Evolutionary conservation across 495 filamentous ascomycete genomes (phyloP), one percentile per base, ranked within the genome.

Genomic region (Hypoxylon cercidicola): DNA sequence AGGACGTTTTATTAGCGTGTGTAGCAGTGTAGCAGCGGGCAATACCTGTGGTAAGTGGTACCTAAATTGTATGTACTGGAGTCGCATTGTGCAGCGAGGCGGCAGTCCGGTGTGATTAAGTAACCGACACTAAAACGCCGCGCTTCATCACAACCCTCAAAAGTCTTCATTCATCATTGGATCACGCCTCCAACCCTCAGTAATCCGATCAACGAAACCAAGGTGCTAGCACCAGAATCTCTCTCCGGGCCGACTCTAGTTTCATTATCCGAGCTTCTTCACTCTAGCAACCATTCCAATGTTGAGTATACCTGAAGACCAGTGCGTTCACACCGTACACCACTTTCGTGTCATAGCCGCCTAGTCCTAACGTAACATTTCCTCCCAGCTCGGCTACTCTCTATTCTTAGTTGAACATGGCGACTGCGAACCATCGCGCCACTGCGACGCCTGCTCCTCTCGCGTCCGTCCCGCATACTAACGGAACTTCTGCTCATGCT

Each of bases 361-460:
- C 30, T 52, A 54, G 40, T 61, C 37, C 50, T 60, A 37, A 59
- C 39, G 25, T 5, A 2, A 7, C 2, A 23, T 16, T 9, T n/a
- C 44, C n/a, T 40, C n/a, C 13, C 52, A 71, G 71, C 23, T 12
- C 34, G 43, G 11, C n/a, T 40, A n/a, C 60, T 35, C 35, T 20
- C 39, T 41, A 15, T 12, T 15, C 53, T 23, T 74, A 71, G 62
- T 44, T 55, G 23, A 67, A 25, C 15, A 74, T 74, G 71, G 68
- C 71, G 60, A 67, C 68, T 54, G 69, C 57, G 44, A 61, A 60
- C 49, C 66, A 70, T 35, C 72, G 72, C 62, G 62, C 60, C 37
- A 64, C 72, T 25, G 67, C 72, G 34, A 62, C 71, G 40, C 69
- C 72, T 34, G 67, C 72, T 34, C 67, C 72, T 40, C 69, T 72